Evolutionary conservation across 257 asterid species (phyloP).

Genomic region (Solanum paucissectum): DNA sequence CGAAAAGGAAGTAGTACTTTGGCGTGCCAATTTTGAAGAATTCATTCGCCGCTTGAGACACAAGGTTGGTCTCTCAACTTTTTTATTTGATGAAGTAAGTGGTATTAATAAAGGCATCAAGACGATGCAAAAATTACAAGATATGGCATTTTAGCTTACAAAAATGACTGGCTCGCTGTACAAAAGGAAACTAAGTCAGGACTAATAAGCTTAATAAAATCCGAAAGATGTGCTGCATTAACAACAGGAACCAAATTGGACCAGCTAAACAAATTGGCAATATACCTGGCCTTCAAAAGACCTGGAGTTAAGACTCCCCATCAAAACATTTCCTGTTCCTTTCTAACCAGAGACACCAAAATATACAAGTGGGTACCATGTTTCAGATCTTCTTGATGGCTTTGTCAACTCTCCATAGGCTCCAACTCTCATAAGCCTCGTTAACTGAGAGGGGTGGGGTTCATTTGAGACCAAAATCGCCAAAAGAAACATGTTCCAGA

Average conservation of each 20-base stretch:
- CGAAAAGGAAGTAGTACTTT: conserved; percentile 51
- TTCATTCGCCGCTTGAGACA: conserved; percentile 48
- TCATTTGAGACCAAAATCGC: background rate
- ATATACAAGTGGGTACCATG: background rate
- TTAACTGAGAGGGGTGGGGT: background rate
- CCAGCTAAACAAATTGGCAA: background rate
- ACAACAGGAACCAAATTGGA: background rate
- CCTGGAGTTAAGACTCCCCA: background rate
- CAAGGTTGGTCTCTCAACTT: conserved; percentile 39
- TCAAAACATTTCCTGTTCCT: background rate
- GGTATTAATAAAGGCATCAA: background rate
- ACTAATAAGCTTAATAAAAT: background rate
- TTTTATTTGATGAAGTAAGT: background rate
- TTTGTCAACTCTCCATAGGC: background rate
- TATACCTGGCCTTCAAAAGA: background rate
- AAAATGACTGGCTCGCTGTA: background rate
- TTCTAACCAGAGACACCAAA: background rate
- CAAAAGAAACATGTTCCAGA: background rate
- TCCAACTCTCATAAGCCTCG: background rate
- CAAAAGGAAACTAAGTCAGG: background rate
- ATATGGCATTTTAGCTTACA: background rate
- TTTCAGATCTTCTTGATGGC: background rate
- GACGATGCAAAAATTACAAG: background rate
- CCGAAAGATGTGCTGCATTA: background rate
- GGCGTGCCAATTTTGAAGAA: conserved; percentile 93